Evolutionary conservation across 371 early-diverging fungal genomes (phyloP), one percentile per base, ranked within the genome.

Genomic region (Capillidium heterosporum): DNA sequence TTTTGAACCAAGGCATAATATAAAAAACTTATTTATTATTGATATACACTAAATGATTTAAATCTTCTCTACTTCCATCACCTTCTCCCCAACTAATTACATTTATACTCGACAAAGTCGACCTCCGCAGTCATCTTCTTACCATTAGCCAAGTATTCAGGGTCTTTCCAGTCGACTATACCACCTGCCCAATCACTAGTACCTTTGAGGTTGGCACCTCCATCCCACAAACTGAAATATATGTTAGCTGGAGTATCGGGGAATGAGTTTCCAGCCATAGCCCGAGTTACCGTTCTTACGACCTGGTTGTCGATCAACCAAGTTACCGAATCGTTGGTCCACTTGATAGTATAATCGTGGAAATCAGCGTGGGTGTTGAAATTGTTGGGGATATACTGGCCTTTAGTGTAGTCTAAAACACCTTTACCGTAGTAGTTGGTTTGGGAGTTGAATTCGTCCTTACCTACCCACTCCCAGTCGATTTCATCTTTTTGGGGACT

Each of bases 221-320:
- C 84, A 60, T 84, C 84, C 84, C 84, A 84, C 50, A 82, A 68
- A 24, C 77, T 77, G 67, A 76, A 73, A 55, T 74, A 71, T 52
- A 83, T 68, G 48, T 66, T 67, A 19, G 76, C 63, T 47, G 75
- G 73, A 1, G 70, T 63, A 24, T 70, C 66, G 0, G 84, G 84
- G 67, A 64, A 79, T 62, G 59, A 66, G n/a, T 59, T 58, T 40
- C 61, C 47, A 10, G 65, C 62, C 26, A 57, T 65, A 27, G 51
- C 57, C 50, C 64, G 60, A 39, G 61, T 67, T 59, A 74, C 61
- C 17, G 64, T 71, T 52, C 79, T 66, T 57, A 73, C 66, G 11
- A 61, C 56, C 32, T 64, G 65, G 39, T 77, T 76, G 63, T 81
- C 71, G 26, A 80, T 65, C 27, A 56, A 44, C 77, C 79, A 83